Conservation (phyloP, 2,329 filamentous ascomycete genomes). For the Microsporum canis region DNA sequence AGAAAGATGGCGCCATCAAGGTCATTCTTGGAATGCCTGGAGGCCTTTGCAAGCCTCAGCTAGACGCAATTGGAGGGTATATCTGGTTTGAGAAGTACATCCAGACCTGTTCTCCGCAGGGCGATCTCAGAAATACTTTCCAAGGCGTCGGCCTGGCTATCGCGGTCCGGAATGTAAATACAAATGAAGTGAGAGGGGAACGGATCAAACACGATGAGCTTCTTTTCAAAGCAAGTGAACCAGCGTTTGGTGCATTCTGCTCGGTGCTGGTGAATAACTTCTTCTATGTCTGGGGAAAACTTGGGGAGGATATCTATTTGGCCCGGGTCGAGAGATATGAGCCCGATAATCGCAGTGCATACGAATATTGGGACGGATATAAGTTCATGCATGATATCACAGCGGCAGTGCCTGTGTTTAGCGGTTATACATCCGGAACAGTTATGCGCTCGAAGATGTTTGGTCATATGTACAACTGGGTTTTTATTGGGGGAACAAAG, state of each 20-base stretch:
- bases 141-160: conserved; percentile 11
- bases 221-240: conserved; percentile 9
- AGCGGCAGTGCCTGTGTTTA: conserved; percentile 7
- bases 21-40: conserved; percentile 9
- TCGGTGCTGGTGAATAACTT: conserved; percentile 5
- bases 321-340: conserved; percentile 9
- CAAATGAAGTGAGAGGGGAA: conserved; percentile 3
- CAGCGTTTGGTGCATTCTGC: conserved; percentile 14
- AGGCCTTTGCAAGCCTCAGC: conserved; percentile 7
- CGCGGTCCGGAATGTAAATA: conserved; percentile 7
- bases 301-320: conserved; percentile 10
- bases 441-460: conserved; percentile 12
- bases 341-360: conserved; percentile 8
- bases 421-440: conserved; percentile 9
- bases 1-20: neutral
- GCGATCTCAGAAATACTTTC: neutral
- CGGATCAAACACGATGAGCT: conserved; percentile 4
- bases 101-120: neutral
- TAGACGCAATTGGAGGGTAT: conserved; percentile 9
- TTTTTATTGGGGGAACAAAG: conserved; percentile 10
- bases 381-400: conserved; percentile 8
- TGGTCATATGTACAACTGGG: conserved; percentile 12
- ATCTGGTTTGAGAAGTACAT: conserved; percentile 12
- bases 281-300: conserved; percentile 13
- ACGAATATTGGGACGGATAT: conserved; percentile 13